Evolutionary conservation across 768 basidiomycete species (phyloP), one percentile per base, ranked within the genome.

Genomic region (Lactarius sp.): DNA sequence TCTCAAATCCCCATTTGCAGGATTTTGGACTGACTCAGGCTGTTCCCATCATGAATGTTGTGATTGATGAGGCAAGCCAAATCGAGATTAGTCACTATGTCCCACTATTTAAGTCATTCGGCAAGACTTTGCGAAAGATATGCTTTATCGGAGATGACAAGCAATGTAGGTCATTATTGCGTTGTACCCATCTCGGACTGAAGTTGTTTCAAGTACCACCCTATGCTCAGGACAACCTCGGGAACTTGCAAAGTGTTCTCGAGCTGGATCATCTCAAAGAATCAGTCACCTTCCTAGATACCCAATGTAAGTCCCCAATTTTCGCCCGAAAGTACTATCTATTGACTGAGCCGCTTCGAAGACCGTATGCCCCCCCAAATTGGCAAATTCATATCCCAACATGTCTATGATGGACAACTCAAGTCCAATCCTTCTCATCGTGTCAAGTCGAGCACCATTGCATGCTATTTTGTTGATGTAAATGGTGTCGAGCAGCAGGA

Each of bases 331-430:
- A 62, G 33, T 60, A 55, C 33, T 33, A 31, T 41, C 72, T 34
- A 67, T 60, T 50, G 41, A 59, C 36, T 33, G 50, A 34, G 42
- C 22, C 22, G 22, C 54, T 60, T 20, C n/a, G 44, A 60, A 93
- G 92, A 93, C 68, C 84, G 92, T 1, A 91, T 94, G 89, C 91
- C 91, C 56, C 83, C 85, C 56, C 83, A 89, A 66, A 86, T 92
- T 77, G 89, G 90, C 27, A 68, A 77, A 4, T 84, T 91, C 50
- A 87, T 94, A 46, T 92, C 89, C 20, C 70, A 80, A 59, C 77
- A 77, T 60, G 77, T 93, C 4, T 93, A 94, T 76, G 74, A 85
- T 27, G 69, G 75, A 14, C 69, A 83, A 67, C 84, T 93, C 13
- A 73, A 79, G 7, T 90, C 90, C 2, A 69, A 70, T 66, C 70